Percentiles rank a stretch among this genome's conserved stretches.
Evolutionary conservation across 2,329 filamentous ascomycete species (phyloP).

Genomic region (Aspergillus vadensis): DNA sequence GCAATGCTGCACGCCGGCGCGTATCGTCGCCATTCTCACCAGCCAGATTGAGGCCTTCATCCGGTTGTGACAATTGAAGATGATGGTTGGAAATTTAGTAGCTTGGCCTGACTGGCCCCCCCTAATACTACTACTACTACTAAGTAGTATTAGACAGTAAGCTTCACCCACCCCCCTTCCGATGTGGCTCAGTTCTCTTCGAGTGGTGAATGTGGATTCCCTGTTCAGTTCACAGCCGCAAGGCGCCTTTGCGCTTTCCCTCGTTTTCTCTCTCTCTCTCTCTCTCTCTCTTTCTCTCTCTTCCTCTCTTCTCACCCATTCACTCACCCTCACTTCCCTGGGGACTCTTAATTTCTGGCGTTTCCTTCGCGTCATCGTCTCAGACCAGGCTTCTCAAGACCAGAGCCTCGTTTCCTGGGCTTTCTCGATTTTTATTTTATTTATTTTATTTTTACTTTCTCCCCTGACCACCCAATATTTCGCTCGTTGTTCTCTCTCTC

Average conservation of each 20-base stretch:
- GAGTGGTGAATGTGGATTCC: not conserved
- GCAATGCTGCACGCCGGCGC: not conserved
- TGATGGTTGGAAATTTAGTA: not conserved
- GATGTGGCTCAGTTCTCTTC: slow-evolving; percentile 8
- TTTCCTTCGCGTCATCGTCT: slow-evolving; percentile 3
- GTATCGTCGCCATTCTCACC: not conserved
- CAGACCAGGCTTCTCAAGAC: not conserved
- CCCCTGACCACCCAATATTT: not conserved
- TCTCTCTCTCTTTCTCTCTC: slow-evolving; percentile 1
- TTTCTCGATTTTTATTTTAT: slow-evolving; percentile 3
- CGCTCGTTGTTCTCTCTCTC: not conserved
- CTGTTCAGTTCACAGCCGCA: slow-evolving; percentile 1
- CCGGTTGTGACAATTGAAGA: not conserved
- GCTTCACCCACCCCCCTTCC: not conserved
- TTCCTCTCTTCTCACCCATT: not conserved
- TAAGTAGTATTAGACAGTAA: not conserved
- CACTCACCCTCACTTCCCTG: not conserved
- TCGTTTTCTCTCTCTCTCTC: not conserved
- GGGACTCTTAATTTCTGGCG: not conserved
- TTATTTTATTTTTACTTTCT: not conserved
- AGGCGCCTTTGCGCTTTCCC: slow-evolving; percentile 14
- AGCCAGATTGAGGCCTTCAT: not conserved
- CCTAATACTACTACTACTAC: no score
- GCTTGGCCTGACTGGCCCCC: not conserved
- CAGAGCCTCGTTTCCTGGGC: slow-evolving; percentile 1